Evolutionary conservation across 371 early-diverging fungal genomes (phyloP), one percentile per base, ranked within the genome.

Genomic region (Mortierella sp.): DNA sequence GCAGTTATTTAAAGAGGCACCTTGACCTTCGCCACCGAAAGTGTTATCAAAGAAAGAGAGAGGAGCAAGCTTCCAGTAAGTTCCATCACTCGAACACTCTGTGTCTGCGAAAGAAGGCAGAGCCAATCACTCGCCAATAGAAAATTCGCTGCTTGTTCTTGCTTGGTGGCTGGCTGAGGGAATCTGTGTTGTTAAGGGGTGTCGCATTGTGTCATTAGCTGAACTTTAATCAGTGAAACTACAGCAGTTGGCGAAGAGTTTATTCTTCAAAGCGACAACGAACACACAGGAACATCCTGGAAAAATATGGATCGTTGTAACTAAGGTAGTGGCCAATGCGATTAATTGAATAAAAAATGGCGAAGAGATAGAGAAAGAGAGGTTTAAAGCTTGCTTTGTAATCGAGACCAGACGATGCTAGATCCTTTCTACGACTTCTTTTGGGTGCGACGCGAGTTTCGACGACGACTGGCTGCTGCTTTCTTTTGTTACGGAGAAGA

Each of bases 51-150:
- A 50, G 71, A 70, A 38, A 38, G 42, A 38, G 42, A 38, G 42
- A 38, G 5, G n/a, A 26, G 10, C 52, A 79, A 73, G 70, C 74
- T 79, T 63, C 79, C 48, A 75, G 72, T 47, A n/a, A 42, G n/a
- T 70, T 74, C 71, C 52, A 44, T 42, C 47, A 65, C 65, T 4
- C 34, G 31, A 55, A 55, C 28, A 60, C 38, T 65, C 34, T 24
- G 19, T 8, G 10, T 16, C 24, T 9, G 24, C 42, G 38, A 34
- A 34, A 68, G 24, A 19, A 31, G 34, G 34, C 19, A 11, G 63
- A 63, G 63, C 63, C 63, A 63, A 68, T 68, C 68, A 68, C 68
- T 42, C 68, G 68, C 68, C 68, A 68, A 68, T 68, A 68, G 68
- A 68, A 68, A 68, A 68, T 38, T 63, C 63, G 63, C 63, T 63